Evolutionary conservation across 768 basidiomycete species (phyloP).

Genomic region (Termitomyces titanicus): DNA sequence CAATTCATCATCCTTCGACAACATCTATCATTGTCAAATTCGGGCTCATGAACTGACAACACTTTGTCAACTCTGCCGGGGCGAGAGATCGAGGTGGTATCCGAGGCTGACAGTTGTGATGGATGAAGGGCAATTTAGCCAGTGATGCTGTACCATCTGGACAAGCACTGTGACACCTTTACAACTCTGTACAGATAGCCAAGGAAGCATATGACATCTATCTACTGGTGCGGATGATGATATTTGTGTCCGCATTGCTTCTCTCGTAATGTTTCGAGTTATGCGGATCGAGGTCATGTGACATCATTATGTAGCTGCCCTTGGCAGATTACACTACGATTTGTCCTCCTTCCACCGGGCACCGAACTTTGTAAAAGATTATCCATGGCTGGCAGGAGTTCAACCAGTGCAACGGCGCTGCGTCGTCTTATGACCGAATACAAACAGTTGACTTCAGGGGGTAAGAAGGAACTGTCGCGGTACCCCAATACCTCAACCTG

Average conservation of each 20-base stretch:
- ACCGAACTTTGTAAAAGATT: background rate
- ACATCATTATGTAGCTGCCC: background rate
- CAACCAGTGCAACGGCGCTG: constrained; percentile 66
- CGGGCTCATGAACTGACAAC: background rate
- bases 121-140: background rate
- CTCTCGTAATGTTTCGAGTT: background rate
- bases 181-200: background rate
- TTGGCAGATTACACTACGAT: background rate
- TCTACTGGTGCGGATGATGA: background rate
- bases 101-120: constrained; percentile 11
- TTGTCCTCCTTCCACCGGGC: background rate
- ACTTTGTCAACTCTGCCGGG: background rate
- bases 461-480: constrained; percentile 30
- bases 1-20: background rate
- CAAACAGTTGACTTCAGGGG: constrained; percentile 79
- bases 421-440: constrained; percentile 92
- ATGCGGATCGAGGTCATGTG: background rate
- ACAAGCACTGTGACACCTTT: background rate
- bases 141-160: background rate
- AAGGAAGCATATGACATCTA: background rate
- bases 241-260: background rate
- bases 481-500: constrained; percentile 4
- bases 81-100: constrained; percentile 6
- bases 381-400: constrained; percentile 50
- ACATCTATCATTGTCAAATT: constrained; percentile 6